A percentile compares a stretch with the other conserved stretches of the same genome.
Conservation (phyloP, 1,284 basidiomycete species). For the Thelephora terrestris region DNA sequence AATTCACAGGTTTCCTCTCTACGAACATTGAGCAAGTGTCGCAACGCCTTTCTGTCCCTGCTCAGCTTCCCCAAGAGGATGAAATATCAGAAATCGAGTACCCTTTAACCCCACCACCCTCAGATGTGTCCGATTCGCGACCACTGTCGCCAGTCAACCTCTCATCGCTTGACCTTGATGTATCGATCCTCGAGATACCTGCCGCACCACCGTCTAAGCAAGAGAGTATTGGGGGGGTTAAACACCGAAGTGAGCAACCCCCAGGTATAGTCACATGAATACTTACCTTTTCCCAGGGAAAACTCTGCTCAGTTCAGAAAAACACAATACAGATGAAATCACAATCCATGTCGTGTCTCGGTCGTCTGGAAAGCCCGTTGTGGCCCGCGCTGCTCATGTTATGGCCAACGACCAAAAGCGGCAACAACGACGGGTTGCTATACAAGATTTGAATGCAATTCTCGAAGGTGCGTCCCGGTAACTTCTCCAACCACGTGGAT, state of each 20-base stretch:
- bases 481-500: not conserved
- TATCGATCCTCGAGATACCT: constrained; percentile 28
- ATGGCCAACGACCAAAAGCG: not conserved
- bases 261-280: not conserved
- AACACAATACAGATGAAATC: constrained; percentile 11
- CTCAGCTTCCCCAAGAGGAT: too few species aligned
- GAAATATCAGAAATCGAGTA: constrained; percentile 37
- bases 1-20: constrained; percentile 35
- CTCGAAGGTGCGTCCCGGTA: constrained; percentile 42
- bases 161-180: constrained; percentile 22
- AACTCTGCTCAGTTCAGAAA: not conserved
- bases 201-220: constrained; percentile 10
- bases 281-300: not conserved
- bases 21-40: constrained; percentile 3
- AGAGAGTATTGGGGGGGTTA: constrained; percentile 2
- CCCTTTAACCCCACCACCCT: constrained; percentile 62
- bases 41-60: not conserved
- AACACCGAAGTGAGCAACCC: not conserved
- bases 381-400: constrained; percentile 21
- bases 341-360: constrained; percentile 25
- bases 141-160: constrained; percentile 38
- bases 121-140: constrained; percentile 55
- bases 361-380: constrained; percentile 27
- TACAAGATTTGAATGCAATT: constrained; percentile 35
- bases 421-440: constrained; percentile 1